Evolutionary conservation across 148 eudicot species (phyloP).

Genomic region (Rhododendron kiyosumense): DNA sequence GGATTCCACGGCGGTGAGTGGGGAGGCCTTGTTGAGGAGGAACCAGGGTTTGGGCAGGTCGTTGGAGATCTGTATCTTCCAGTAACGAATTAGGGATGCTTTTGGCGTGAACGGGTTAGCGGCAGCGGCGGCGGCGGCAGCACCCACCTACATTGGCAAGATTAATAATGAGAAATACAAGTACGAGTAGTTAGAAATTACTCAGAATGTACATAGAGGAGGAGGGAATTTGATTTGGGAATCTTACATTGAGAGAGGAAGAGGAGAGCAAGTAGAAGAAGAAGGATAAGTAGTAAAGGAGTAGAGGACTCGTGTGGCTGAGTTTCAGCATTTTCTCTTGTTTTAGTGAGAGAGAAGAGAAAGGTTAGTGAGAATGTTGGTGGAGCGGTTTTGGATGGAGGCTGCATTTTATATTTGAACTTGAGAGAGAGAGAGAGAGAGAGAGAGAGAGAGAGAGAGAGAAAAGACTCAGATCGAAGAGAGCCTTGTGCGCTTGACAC

Average conservation of each 20-base stretch:
- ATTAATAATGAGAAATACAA: neutral
- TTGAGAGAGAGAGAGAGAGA: neutral
- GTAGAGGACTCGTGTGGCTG: slow-evolving; percentile 14
- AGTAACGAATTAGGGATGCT: slow-evolving; percentile 44
- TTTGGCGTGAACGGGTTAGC: slow-evolving; percentile 43
- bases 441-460: slow-evolving; percentile 1
- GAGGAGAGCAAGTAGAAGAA: neutral
- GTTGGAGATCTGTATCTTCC: slow-evolving; percentile 53
- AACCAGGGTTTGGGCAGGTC: slow-evolving; percentile 36
- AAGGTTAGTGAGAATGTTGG: slow-evolving; percentile 38
- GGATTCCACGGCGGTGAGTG: slow-evolving; percentile 35
- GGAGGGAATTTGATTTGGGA: too few species aligned
- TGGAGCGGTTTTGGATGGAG: slow-evolving; percentile 25
- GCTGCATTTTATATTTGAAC: slow-evolving; percentile 25
- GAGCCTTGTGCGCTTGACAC: neutral
- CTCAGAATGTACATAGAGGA: neutral
- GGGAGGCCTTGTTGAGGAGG: slow-evolving; percentile 38
- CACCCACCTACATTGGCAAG: slow-evolving; percentile 20
- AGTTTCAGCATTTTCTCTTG: slow-evolving; percentile 9
- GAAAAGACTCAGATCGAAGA: neutral
- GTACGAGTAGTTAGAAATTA: neutral
- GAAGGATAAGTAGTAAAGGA: neutral
- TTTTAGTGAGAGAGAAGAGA: slow-evolving; percentile 6
- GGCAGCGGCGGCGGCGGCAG: neutral
- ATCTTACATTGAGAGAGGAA: neutral